Evolutionary conservation across 2,329 filamentous ascomycete species (phyloP).

Genomic region (Plectosphaerella sp.): DNA sequence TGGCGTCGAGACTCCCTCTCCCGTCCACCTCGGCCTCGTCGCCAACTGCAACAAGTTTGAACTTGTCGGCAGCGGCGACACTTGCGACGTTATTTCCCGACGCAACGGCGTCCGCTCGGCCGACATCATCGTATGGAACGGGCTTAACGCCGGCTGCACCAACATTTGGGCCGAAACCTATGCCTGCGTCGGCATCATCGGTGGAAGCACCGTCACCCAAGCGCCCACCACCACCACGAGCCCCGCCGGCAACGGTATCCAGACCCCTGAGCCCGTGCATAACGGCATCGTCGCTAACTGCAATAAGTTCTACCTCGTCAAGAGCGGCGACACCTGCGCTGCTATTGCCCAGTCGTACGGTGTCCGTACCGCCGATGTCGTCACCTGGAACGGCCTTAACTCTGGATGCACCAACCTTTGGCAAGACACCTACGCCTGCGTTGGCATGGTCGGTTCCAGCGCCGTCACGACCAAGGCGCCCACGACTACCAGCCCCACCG

Average conservation of each 20-base stretch:
- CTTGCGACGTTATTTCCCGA: slow-evolving; percentile 17
- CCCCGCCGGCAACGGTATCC: slow-evolving; percentile 8
- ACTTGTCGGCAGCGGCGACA: slow-evolving; percentile 13
- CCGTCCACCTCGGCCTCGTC: slow-evolving; percentile 20
- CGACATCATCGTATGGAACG: slow-evolving; percentile 13
- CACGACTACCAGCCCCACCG: neutral
- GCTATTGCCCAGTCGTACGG: slow-evolving; percentile 15
- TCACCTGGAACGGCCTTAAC: neutral
- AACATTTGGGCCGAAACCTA: neutral
- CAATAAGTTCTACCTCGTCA: slow-evolving; percentile 20
- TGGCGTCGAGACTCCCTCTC: slow-evolving; percentile 20
- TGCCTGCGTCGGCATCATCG: neutral
- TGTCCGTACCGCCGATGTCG: slow-evolving; percentile 6
- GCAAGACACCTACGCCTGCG: slow-evolving; percentile 6
- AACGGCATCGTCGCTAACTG: slow-evolving; percentile 16
- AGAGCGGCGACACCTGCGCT: slow-evolving; percentile 15
- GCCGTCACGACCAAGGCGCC: neutral
- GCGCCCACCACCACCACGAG: neutral
- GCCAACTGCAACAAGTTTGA: slow-evolving; percentile 23
- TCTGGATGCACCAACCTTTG: slow-evolving; percentile 6
- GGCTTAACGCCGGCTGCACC: slow-evolving; percentile 2
- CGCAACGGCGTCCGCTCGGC: slow-evolving; percentile 14
- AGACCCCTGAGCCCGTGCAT: slow-evolving; percentile 3
- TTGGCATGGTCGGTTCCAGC: neutral
- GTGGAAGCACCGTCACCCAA: neutral